Base-by-base conservation (phyloP, 352 stramenopile genomes). In the Phytophthora sansomeana region DNA sequence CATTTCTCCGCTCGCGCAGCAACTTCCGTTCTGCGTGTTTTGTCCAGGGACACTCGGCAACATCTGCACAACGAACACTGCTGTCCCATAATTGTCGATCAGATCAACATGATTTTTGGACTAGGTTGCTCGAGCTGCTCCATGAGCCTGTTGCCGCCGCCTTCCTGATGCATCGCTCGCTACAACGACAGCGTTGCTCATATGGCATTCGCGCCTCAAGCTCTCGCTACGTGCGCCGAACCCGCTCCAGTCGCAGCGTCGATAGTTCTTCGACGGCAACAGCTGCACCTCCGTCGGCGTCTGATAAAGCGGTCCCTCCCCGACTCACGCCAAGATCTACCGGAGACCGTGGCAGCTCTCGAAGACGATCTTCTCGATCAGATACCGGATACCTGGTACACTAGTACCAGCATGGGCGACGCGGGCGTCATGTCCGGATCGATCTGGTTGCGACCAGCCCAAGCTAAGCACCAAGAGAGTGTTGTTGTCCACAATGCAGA, bases 361-460 rank as follows among this genome's bases (percentile, higher is more conserved):
- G 32, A 39, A 48, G 21, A 24, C 21, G 21, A 24, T 24, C 21
- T 24, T 24, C 21, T 24, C 21, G 38, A 44, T 51, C n/a, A 39
- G 13, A 47, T 26, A 53, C 35, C 54, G 21, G 54, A 33, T 55
- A 46, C 26, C 39, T 16, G 4, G n/a, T 19, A 16, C n/a, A 24
- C n/a, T n/a, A n/a, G n/a, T n/a, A n/a, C n/a, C n/a, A n/a, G n/a
- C n/a, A 26, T 53, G 6, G 16, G 14, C 47, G 17, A 9, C 10
- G 28, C 14, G 42, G 32, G 21, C 43, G 29, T 32, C 49, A 54
- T 29, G 35, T 68, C 51, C 60, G 60, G 60, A 68, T 43, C 62
- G 54, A 70, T 49, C 62, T 66, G 62, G 65, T 70, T 30, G 36
- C 24, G 52, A 69, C 32, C 64, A 73, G 58, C 46, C 43, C 61